phyloP scores from a whole-genome alignment of 257 asterid genomes.

The Anisodus tanguticus region DNA sequence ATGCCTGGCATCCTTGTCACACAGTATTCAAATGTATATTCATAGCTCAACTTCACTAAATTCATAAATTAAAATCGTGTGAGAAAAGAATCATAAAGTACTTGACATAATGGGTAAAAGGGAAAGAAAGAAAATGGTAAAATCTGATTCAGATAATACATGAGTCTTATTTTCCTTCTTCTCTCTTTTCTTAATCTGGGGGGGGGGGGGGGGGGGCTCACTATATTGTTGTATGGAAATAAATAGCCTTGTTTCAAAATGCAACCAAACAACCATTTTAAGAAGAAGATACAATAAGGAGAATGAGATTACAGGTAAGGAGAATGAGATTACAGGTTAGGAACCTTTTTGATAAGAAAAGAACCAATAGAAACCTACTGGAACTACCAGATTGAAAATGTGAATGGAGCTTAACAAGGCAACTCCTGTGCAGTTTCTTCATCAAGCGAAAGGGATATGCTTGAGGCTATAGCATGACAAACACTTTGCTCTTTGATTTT shows the following conservation, averaged over 20 bases:
- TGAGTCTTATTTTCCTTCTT: background rate
- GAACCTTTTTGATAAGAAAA: conserved; percentile 20
- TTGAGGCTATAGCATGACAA: background rate
- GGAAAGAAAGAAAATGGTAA: background rate
- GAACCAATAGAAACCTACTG: background rate
- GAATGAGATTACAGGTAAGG: background rate
- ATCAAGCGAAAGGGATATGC: background rate
- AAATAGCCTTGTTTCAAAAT: background rate
- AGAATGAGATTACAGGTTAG: background rate
- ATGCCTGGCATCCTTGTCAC: conserved; percentile 86
- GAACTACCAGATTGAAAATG: conserved; percentile 18
- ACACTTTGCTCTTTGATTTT: conserved; percentile 12
- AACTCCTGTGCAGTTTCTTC: conserved; percentile 20
- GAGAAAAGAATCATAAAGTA: conserved; percentile 25
- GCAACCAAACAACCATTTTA: background rate
- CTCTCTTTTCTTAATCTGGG: background rate
- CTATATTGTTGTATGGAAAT: background rate
- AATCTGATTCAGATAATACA: background rate
- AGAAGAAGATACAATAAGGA: background rate
- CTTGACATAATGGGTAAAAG: conserved; percentile 8
- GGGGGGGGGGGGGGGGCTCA: background rate
- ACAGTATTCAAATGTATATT: conserved; percentile 36
- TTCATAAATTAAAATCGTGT: conserved; percentile 35
- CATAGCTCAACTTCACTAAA: conserved; percentile 41
- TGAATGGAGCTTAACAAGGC: conserved; percentile 23